These are phyloP conservation scores for Syzygium malaccense DNA, from an alignment of 441 rosid species.

Conservation along the genomic window DNA sequence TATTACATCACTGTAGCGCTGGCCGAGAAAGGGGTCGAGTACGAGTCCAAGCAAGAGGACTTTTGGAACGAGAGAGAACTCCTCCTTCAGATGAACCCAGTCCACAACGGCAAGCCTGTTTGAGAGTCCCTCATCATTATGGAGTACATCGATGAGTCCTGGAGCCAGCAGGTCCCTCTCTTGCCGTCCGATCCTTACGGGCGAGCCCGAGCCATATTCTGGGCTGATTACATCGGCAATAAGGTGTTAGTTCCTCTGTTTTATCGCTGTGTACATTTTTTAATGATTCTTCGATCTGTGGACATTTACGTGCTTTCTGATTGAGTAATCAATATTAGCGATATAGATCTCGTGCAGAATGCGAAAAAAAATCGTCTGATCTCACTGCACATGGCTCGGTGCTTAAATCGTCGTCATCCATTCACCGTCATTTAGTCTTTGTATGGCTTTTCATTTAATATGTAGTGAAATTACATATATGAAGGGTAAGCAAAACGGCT, in stretches of 20 bases:
- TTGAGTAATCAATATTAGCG: neutral
- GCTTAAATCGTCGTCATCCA: neutral
- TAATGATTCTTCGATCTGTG: neutral
- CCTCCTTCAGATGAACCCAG: neutral
- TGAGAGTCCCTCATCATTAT: neutral
- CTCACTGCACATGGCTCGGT: neutral
- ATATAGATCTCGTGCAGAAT: neutral
- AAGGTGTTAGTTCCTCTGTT: neutral
- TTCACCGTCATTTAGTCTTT: neutral
- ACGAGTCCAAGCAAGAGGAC: slow-evolving; percentile 3
- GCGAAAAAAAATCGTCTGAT: neutral
- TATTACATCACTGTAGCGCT: neutral
- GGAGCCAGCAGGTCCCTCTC: neutral
- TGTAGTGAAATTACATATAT: neutral
- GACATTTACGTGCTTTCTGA: neutral
- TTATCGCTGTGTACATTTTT: neutral
- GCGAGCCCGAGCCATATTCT: slow-evolving; percentile 4
- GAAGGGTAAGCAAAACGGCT: too few relatives aligned
- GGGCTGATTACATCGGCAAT: slow-evolving; percentile 1
- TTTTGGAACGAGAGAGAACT: neutral
- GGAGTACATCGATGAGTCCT: slow-evolving; percentile 2
- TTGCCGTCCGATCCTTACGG: slow-evolving; percentile 1
- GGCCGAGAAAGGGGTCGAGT: slow-evolving; percentile 1
- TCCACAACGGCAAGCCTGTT: neutral
- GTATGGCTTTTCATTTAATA: neutral